These are phyloP conservation scores for Tribonema minus DNA, from an alignment of 108 stramenopile genomes.

Conservation along the genomic window DNA sequence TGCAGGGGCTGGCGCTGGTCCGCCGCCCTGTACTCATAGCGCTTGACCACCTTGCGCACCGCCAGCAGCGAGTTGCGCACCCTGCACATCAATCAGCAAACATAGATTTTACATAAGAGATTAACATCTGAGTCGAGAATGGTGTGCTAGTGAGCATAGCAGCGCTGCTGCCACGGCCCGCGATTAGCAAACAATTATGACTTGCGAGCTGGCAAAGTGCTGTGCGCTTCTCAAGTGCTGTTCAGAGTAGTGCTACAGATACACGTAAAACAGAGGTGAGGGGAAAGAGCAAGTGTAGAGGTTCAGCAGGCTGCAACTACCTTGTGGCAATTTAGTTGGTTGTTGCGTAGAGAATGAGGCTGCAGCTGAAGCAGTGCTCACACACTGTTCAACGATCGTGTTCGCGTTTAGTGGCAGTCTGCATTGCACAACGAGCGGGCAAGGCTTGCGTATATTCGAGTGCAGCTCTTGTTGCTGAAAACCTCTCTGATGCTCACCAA, in stretches of 20 bases:
- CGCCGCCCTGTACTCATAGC: conserved; percentile 90
- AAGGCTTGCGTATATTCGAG: too few species aligned
- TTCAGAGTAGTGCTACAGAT: neutral
- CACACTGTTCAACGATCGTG: too few species aligned
- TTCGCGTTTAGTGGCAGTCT: too few species aligned
- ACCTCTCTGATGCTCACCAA: too few species aligned
- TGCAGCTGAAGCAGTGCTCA: too few species aligned
- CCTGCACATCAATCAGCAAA: conserved; percentile 63
- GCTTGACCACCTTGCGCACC: conserved; percentile 87
- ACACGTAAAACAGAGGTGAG: neutral
- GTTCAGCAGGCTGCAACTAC: too few species aligned
- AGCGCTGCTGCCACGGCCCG: neutral
- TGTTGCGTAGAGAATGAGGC: too few species aligned
- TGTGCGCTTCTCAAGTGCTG: neutral
- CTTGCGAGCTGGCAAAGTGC: neutral
- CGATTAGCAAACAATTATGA: neutral
- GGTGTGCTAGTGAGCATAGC: too few species aligned
- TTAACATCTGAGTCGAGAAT: conserved; percentile 28
- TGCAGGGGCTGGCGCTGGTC: conserved; percentile 82
- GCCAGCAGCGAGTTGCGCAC: conserved; percentile 87
- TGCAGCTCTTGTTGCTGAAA: too few species aligned
- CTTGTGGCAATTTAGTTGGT: too few species aligned
- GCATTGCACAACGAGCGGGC: too few species aligned
- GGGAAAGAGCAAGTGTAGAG: too few species aligned
- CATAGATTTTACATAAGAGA: conserved; percentile 60